These are phyloP conservation scores for Globisporangium abappressorium DNA, from an alignment of 352 stramenopile species.

Conservation along the genomic window DNA sequence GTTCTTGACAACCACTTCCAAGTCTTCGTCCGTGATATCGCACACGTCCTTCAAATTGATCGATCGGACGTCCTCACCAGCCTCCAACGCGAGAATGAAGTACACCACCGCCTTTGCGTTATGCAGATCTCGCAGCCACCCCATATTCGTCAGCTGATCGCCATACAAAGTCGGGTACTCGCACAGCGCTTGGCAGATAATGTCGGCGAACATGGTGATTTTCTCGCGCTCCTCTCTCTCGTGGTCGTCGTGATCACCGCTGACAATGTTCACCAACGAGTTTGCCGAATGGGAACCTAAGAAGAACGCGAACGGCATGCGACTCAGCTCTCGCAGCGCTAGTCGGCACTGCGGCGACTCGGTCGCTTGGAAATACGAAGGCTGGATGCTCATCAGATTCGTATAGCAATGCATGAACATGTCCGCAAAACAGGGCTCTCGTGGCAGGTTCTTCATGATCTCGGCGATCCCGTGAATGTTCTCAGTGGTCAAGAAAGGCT, in stretches of 20 bases:
- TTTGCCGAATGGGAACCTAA: constrained; percentile 51
- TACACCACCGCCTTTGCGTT: constrained; percentile 58
- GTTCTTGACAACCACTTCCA: constrained; percentile 56
- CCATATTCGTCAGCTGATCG: constrained; percentile 64
- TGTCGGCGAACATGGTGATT: constrained; percentile 55
- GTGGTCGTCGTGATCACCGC: constrained; percentile 23
- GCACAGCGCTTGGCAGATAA: constrained; percentile 58
- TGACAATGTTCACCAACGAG: constrained; percentile 54
- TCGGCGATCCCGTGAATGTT: constrained; percentile 75
- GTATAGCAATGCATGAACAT: constrained; percentile 74
- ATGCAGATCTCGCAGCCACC: constrained; percentile 48
- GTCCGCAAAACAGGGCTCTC: constrained; percentile 69
- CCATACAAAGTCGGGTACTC: constrained; percentile 67
- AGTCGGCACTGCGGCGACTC: constrained; percentile 51
- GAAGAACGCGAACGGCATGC: constrained; percentile 74
- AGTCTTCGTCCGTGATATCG: constrained; percentile 47
- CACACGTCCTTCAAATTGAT: constrained; percentile 55
- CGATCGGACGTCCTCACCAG: constrained; percentile 43
- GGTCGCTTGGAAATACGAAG: constrained; percentile 55
- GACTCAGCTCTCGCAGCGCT: constrained; percentile 40
- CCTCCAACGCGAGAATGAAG: constrained; percentile 58
- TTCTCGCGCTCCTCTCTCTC: constrained; percentile 38
- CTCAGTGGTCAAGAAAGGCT: constrained; percentile 54
- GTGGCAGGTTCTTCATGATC: constrained; percentile 77
- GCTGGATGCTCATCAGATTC: constrained; percentile 42